Base-by-base conservation (phyloP, 2,329 filamentous ascomycete genomes). In the Xylariaceae sp. region DNA sequence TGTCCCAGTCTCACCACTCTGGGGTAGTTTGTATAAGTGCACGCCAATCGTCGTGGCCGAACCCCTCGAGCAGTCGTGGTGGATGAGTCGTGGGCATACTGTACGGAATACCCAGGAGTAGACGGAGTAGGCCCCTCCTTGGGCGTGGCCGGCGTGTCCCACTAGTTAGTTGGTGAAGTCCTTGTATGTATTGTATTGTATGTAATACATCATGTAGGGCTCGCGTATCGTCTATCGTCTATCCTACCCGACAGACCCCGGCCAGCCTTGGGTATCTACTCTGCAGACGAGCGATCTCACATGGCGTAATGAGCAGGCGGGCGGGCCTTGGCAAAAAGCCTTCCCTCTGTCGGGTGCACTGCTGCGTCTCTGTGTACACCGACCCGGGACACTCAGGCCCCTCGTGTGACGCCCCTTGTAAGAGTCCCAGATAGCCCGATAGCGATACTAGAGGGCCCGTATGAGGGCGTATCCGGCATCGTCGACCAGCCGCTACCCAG, bases 251-350 rank as follows among this genome's bases (percentile, higher is more conserved):
- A 51, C 34, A 11, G 9, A n/a, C 10, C 11, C 30, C 23, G 23
- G 23, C 23, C 37, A 8, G 23, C 49, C 49, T 51, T 51, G 49
- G 30, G 49, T 51, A 51, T 51, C 49, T 35, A 34, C 23, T 4
- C 34, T 51, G 49, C 49, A 51, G 49, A 15, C 49, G 49, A 35
- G 49, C 49, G 23, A 51, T 51, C 49, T 51, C 49, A 51, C 49
- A 51, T 51, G 49, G 23, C 23, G 49, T 23, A 23, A 51, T 23
- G 30, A 51, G 49, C 49, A 51, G 17, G 49, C 49, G 49, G 49
- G 9, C 30, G 41, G 41, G 41, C n/a, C 41, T 45, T 45, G 41
- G 41, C 41, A 15, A 45, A 30, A 45, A 2, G 41, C 41, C 30
- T 17, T 15, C 7, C 17, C 13, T 11, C 17, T 11, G 9, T 11